Conservation (phyloP, 2,329 filamentous ascomycete genomes). For the Xenosphaeropsis pyriputrescens region DNA sequence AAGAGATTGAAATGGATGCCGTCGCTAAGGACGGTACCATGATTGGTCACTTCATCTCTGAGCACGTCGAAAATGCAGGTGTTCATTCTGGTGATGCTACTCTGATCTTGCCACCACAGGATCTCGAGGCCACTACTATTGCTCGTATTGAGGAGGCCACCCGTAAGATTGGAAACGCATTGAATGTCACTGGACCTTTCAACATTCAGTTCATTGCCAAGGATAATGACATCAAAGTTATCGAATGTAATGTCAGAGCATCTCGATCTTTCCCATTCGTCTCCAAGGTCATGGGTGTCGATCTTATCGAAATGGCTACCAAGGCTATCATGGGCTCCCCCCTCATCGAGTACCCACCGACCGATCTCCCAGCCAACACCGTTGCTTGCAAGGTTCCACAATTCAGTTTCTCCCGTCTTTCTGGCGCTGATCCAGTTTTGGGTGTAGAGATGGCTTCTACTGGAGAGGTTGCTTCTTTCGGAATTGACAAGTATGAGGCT, state of each 20-base stretch:
- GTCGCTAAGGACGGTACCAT: slow-evolving; percentile 82
- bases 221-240: slow-evolving; percentile 99
- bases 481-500: slow-evolving; percentile 89
- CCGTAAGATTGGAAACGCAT: slow-evolving; percentile 80
- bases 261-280: slow-evolving; percentile 97
- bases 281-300: slow-evolving; percentile 95
- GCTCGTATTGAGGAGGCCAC: slow-evolving; percentile 87
- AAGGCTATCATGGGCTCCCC: slow-evolving; percentile 87
- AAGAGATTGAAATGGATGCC: slow-evolving; percentile 99
- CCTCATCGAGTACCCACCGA: slow-evolving; percentile 67
- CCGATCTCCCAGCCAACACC: slow-evolving; percentile 62
- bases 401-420: slow-evolving; percentile 96
- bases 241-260: slow-evolving; percentile 95
- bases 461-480: slow-evolving; percentile 94
- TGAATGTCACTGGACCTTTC: slow-evolving; percentile 93
- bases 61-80: slow-evolving; percentile 97
- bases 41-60: slow-evolving; percentile 92
- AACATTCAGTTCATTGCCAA: slow-evolving; percentile 99
- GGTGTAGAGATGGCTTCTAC: slow-evolving; percentile 99
- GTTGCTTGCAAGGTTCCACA: slow-evolving; percentile 97
- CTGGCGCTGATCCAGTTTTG: slow-evolving; percentile 87
- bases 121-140: slow-evolving; percentile 80
- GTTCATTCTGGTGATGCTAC: slow-evolving; percentile 98
- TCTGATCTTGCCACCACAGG: slow-evolving; percentile 85
- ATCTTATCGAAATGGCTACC: slow-evolving; percentile 96